Evolutionary conservation across 208 protist species (phyloP).

Genomic region (Leishmania lainsoni): DNA sequence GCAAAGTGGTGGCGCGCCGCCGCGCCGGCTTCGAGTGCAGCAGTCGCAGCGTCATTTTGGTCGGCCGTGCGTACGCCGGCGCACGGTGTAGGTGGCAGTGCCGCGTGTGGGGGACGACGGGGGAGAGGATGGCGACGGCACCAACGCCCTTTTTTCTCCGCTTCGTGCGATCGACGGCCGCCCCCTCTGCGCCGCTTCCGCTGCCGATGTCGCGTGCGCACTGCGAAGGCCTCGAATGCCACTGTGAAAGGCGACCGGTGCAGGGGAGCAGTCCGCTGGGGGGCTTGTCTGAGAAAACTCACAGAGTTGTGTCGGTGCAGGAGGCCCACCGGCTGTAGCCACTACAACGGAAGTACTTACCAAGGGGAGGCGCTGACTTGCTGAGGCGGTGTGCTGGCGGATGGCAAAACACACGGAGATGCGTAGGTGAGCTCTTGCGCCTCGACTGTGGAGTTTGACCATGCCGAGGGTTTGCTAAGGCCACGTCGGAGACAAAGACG

Average conservation of each 20-base stretch:
- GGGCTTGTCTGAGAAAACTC: neutral
- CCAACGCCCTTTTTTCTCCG: constrained; percentile 24
- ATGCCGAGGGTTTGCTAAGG: neutral
- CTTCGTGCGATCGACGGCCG: neutral
- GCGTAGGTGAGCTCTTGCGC: neutral
- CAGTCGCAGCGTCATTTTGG: neutral
- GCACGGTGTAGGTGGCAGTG: neutral
- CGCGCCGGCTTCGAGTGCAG: neutral
- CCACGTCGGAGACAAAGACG: constrained; percentile 16
- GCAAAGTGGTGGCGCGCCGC: neutral
- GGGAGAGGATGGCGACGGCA: constrained; percentile 13
- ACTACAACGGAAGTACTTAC: neutral
- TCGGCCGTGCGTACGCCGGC: neutral
- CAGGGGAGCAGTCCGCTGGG: neutral
- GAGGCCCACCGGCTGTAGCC: neutral
- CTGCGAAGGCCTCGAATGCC: constrained; percentile 22
- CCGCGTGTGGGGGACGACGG: neutral
- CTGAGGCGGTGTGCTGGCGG: neutral
- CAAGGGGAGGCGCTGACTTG: neutral
- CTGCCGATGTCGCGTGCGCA: neutral
- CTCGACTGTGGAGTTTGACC: neutral
- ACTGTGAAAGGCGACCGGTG: constrained; percentile 20
- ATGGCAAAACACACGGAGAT: neutral
- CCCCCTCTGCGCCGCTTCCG: neutral
- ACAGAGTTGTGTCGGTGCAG: neutral